Conservation (phyloP, 345 rosid species). For the Gossypium bickii region DNA sequence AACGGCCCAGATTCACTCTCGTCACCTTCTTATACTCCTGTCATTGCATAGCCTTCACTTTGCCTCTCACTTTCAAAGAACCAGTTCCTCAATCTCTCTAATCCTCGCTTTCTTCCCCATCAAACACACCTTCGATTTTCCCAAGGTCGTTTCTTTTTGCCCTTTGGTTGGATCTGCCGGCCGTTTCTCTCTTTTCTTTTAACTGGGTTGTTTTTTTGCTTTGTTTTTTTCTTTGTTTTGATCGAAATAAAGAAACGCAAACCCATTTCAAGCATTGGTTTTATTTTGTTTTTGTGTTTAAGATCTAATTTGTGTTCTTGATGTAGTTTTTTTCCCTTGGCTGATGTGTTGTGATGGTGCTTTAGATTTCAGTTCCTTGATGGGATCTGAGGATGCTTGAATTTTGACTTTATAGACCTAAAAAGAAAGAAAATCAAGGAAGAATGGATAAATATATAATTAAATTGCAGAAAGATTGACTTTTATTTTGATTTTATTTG, state of each 20-base stretch:
- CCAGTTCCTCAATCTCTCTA: background rate
- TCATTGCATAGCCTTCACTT: background rate
- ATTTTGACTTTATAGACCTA: background rate
- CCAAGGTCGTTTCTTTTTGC: background rate
- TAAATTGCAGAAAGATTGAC: background rate
- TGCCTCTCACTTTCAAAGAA: background rate
- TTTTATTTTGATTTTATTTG: background rate
- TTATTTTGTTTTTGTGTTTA: background rate
- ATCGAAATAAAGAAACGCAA: background rate
- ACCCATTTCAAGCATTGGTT: background rate
- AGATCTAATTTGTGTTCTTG: background rate
- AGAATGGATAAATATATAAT: background rate
- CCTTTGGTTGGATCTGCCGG: background rate
- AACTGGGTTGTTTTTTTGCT: background rate
- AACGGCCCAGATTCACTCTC: slow-evolving; percentile 24
- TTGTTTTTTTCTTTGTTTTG: background rate
- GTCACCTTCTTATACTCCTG: slow-evolving; percentile 3
- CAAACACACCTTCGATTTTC: slow-evolving; percentile 1
- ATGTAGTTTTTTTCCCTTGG: background rate
- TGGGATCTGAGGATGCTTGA: background rate
- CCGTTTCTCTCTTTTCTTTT: background rate
- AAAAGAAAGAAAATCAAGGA: background rate
- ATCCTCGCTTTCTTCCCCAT: background rate
- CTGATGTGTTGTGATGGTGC: background rate
- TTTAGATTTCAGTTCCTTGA: background rate